These are phyloP conservation scores for Candida tropicalis DNA, from an alignment of 1,139 yeast species.

Conservation along the genomic window DNA sequence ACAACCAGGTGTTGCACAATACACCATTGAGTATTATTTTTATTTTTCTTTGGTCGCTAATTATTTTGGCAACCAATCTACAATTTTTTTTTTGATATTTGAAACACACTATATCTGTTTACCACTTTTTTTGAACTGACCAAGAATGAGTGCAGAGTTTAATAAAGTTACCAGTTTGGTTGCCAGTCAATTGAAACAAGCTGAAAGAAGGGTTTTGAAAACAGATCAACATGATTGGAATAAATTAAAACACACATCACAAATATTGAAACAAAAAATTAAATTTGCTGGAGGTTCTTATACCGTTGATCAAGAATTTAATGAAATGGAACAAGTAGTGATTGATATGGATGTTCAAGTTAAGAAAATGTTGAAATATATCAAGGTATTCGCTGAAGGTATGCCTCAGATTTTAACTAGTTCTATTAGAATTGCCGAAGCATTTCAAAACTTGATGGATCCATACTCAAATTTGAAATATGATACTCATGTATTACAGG, in stretches of 20 bases:
- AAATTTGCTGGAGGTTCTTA: slow-evolving; percentile 27
- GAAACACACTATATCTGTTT: not conserved
- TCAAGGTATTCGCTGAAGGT: slow-evolving; percentile 16
- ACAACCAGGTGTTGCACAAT: not conserved
- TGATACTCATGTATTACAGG: slow-evolving; percentile 9
- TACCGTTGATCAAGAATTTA: slow-evolving; percentile 44
- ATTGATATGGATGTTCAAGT: slow-evolving; percentile 7
- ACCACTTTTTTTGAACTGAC: not conserved
- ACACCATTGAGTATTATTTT: no score
- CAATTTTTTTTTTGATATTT: not conserved
- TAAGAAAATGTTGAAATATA: slow-evolving; percentile 4
- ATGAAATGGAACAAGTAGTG: slow-evolving; percentile 23
- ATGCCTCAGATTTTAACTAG: slow-evolving; percentile 18
- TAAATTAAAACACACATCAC: slow-evolving; percentile 32
- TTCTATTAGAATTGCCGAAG: slow-evolving; percentile 22
- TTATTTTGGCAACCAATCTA: not conserved
- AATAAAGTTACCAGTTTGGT: slow-evolving; percentile 17
- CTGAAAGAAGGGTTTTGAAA: slow-evolving; percentile 18
- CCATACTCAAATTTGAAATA: slow-evolving; percentile 25
- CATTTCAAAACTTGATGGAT: slow-evolving; percentile 27
- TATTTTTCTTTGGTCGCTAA: not conserved
- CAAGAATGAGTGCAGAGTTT: slow-evolving; percentile 13
- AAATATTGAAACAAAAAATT: slow-evolving; percentile 32
- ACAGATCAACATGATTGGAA: slow-evolving; percentile 29
- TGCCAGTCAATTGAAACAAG: slow-evolving; percentile 20